A percentile compares a stretch with the other conserved stretches of the same genome.
These are phyloP conservation scores for Solanum chilense DNA, from an alignment of 257 asterid species.

Conservation along the genomic window DNA sequence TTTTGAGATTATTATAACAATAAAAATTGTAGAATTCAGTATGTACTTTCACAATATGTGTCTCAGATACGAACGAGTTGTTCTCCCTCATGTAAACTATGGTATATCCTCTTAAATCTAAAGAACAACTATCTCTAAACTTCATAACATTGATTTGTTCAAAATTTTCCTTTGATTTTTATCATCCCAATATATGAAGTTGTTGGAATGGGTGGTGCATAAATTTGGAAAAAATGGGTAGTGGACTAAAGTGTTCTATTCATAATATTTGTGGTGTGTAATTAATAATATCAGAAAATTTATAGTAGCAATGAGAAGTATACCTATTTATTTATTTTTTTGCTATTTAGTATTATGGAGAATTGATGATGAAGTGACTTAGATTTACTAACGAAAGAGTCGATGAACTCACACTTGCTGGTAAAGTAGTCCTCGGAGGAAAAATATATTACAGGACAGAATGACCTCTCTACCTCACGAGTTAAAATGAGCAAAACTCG, in stretches of 20 bases:
- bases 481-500: not conserved
- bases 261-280: too few species aligned
- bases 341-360: not conserved
- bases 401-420: too few species aligned
- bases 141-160: not conserved
- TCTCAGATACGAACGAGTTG: not conserved
- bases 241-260: not conserved
- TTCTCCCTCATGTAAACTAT: not conserved
- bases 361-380: not conserved
- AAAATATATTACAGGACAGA: not conserved
- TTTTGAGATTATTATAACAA: not conserved
- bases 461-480: not conserved
- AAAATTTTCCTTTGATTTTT: not conserved
- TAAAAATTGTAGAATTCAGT: fast-evolving
- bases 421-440: too few species aligned
- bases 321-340: not conserved
- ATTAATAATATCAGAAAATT: too few species aligned
- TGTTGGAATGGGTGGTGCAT: not conserved
- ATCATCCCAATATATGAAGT: not conserved
- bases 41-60: not conserved
- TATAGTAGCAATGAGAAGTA: not conserved
- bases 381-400: too few species aligned
- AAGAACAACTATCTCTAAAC: not conserved
- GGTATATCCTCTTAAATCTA: not conserved
- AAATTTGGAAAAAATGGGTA: not conserved